phyloP scores from a whole-genome alignment of 2,329 filamentous ascomycete species.

The Aspergillus sp. region DNA sequence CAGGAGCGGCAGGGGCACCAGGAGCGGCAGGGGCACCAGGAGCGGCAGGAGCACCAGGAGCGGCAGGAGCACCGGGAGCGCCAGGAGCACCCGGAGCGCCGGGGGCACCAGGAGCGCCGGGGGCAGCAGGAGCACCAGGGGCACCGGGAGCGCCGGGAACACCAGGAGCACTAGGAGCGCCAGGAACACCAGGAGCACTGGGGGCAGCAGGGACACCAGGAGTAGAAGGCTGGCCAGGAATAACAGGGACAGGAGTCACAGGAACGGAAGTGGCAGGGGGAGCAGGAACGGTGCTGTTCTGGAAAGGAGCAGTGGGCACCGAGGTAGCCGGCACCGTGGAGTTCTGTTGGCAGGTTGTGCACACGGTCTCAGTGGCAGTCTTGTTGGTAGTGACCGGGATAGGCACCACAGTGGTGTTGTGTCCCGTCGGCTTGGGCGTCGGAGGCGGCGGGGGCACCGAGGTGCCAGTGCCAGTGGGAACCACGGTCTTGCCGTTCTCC shows the following conservation, averaged over 20 bases:
- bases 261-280: conserved; percentile 7
- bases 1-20: conserved; percentile 8
- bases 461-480: conserved; percentile 15
- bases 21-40: conserved; percentile 8
- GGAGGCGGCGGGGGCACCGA: conserved; percentile 11
- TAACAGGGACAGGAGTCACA: background rate
- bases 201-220: conserved; percentile 5
- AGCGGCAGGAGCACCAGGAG: conserved; percentile 5
- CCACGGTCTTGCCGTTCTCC: conserved; percentile 13
- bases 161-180: background rate
- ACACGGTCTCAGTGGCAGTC: conserved; percentile 5
- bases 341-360: conserved; percentile 4
- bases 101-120: conserved; percentile 1
- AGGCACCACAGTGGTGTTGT: conserved; percentile 2
- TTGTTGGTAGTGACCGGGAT: conserved; percentile 6
- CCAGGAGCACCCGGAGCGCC: conserved; percentile 5
- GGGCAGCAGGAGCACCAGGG: background rate
- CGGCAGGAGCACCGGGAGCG: conserved; percentile 3
- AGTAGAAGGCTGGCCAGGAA: conserved; percentile 1
- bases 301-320: conserved; percentile 12
- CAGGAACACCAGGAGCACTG: conserved; percentile 5
- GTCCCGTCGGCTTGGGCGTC: conserved; percentile 9
- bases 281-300: conserved; percentile 14
- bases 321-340: background rate
- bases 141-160: conserved; percentile 1